Evolutionary conservation across 2,329 filamentous ascomycete genomes (phyloP), one percentile per base, ranked within the genome.

Genomic region (Aspergillus sp.): DNA sequence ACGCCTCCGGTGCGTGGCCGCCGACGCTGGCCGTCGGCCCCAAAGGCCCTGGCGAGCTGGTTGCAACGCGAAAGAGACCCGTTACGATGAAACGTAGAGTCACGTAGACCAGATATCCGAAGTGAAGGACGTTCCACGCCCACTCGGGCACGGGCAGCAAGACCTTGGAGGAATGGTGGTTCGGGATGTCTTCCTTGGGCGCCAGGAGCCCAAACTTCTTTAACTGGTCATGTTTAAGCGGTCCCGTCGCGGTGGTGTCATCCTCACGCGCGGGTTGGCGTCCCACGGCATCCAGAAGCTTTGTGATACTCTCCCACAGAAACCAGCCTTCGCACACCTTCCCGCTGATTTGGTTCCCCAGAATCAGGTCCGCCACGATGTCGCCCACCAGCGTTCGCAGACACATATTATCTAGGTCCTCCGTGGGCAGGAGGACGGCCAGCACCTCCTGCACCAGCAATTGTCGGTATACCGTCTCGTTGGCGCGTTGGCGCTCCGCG

Each of bases 251-350:
- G 61, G 60, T 70, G 65, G 67, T 65, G 53, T 55, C 47, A 36
- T 70, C 64, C 57, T 61, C 58, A 45, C 57, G 24, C 18, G 56
- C 49, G 14, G 66, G 54, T 6, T 67, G 60, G 49, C 63, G 59
- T 66, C 75, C 75, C 63, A 83, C 70, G 52, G 78, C 73, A 62
- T 82, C 81, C 60, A 85, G 83, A 62, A 89, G 77, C 71, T 94
- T 96, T 66, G 88, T 89, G 62, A 96, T 84, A 59, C 86, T 84
- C 73, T 96, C 92, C 86, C 90, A 96, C 65, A 98, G 77, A 70
- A 97, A 84, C 91, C 91, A 96, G 24, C 91, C 90, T 77, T 98
- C 89, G 66, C 90, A 92, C 46, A 90, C 83, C 73, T 90, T 96
- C 69, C 89, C 90, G 68, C 88, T 87, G 68, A 97, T 82, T 59